Conservation (phyloP, 768 basidiomycete species). For the Tulasnella sp. region DNA sequence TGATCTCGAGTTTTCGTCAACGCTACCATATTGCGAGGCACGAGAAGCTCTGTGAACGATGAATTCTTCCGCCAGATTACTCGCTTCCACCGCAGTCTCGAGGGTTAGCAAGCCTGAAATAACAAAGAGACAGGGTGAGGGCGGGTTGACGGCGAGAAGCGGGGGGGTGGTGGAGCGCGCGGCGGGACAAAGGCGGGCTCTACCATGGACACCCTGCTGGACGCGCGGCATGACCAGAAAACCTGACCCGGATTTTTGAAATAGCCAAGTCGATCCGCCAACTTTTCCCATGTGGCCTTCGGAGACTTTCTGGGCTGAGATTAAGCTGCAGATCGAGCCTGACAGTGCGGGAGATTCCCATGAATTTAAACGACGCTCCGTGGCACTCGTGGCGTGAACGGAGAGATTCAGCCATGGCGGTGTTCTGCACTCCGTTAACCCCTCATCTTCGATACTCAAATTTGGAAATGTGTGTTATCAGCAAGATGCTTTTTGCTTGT, state of each 20-base stretch:
- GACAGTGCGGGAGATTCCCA: neutral
- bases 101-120: neutral
- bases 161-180: neutral
- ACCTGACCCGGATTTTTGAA: neutral
- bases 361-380: neutral
- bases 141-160: conserved; percentile 6
- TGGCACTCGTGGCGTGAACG: neutral
- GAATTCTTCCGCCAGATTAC: neutral
- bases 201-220: neutral
- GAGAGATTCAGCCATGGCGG: neutral
- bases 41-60: neutral
- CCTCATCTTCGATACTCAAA: no score
- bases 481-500: neutral
- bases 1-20: neutral
- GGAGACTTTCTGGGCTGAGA: neutral
- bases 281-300: neutral
- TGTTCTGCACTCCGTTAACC: neutral
- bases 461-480: neutral
- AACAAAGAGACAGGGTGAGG: conserved; percentile 3
- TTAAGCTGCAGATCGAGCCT: neutral
- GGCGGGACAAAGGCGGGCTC: neutral
- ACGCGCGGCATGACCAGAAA: neutral
- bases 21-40: conserved; percentile 6
- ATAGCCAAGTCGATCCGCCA: neutral
- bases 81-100: neutral